These are phyloP conservation scores for Polytrichum formosum DNA, from an alignment of 225 moss, liverwort and hornwort genomes.

Conservation along the genomic window DNA sequence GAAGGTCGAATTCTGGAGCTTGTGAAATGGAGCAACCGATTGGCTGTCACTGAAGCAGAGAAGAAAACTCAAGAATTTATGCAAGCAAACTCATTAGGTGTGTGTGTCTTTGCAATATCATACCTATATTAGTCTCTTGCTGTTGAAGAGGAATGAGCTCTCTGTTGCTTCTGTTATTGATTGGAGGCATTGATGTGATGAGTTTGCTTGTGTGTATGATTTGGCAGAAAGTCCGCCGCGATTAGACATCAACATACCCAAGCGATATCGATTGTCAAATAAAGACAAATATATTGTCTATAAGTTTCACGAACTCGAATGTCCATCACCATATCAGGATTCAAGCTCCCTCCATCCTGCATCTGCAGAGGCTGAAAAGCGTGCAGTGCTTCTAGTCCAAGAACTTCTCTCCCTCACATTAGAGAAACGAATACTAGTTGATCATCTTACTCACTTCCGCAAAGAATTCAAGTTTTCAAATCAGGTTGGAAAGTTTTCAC, in stretches of 20 bases:
- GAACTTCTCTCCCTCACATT: conserved; percentile 82
- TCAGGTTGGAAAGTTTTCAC: conserved; percentile 30
- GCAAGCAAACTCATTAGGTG: conserved; percentile 26
- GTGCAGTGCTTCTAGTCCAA: conserved; percentile 69
- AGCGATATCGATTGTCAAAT: conserved; percentile 49
- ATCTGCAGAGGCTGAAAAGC: conserved; percentile 74
- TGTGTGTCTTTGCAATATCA: background rate
- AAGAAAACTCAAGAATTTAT: conserved; percentile 25
- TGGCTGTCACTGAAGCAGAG: conserved; percentile 54
- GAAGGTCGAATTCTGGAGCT: conserved; percentile 73
- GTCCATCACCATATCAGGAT: conserved; percentile 76
- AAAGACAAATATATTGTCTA: conserved; percentile 52
- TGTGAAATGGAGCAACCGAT: conserved; percentile 56
- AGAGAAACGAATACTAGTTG: conserved; percentile 86
- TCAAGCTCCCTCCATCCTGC: conserved; percentile 56
- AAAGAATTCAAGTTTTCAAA: conserved; percentile 83
- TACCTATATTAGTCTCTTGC: background rate
- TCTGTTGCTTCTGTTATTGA: no score
- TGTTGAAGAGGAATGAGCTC: no score
- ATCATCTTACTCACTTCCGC: conserved; percentile 96
- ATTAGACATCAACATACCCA: conserved; percentile 38
- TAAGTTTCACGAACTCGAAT: conserved; percentile 62
- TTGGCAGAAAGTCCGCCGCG: conserved; percentile 43
- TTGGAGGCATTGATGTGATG: no score
- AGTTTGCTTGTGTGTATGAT: background rate